phyloP scores from a whole-genome alignment of 73 alveolate species.

The Paramecium pentaurelia region DNA sequence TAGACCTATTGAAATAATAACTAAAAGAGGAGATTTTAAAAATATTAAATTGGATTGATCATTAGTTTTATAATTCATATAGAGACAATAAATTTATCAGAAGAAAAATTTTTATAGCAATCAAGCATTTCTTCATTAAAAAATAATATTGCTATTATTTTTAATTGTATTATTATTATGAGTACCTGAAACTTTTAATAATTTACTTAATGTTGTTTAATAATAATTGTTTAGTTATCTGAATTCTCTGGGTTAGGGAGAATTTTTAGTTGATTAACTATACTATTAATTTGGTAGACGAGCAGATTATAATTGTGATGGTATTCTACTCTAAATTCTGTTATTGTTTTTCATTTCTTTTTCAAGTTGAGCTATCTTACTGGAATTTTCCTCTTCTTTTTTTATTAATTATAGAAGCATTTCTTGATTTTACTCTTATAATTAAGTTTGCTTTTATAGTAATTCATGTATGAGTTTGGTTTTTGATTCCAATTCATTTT shows the following conservation, averaged over 20 bases:
- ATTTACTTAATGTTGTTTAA: neutral
- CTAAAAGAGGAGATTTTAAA: conserved; percentile 8
- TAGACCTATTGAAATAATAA: neutral
- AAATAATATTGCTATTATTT: neutral
- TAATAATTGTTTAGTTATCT: neutral
- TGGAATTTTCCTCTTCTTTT: neutral
- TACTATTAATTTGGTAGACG: neutral
- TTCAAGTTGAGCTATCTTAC: neutral
- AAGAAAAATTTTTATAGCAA: neutral
- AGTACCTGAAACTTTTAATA: neutral
- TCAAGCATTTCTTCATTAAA: neutral
- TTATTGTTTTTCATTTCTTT: neutral
- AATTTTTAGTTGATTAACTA: neutral
- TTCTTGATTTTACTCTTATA: neutral
- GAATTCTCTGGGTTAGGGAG: neutral
- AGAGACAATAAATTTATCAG: neutral
- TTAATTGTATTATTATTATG: neutral
- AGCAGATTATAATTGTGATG: neutral
- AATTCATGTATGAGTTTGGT: neutral
- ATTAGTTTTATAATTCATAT: neutral
- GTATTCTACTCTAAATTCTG: neutral
- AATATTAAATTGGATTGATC: neutral
- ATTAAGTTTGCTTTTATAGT: neutral
- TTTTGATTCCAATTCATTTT: neutral
- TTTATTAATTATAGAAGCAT: neutral